Percentiles rank a stretch among this genome's conserved stretches.
phyloP scores from a whole-genome alignment of 2,329 filamentous ascomycete genomes.

The Clonostachys rosea region DNA sequence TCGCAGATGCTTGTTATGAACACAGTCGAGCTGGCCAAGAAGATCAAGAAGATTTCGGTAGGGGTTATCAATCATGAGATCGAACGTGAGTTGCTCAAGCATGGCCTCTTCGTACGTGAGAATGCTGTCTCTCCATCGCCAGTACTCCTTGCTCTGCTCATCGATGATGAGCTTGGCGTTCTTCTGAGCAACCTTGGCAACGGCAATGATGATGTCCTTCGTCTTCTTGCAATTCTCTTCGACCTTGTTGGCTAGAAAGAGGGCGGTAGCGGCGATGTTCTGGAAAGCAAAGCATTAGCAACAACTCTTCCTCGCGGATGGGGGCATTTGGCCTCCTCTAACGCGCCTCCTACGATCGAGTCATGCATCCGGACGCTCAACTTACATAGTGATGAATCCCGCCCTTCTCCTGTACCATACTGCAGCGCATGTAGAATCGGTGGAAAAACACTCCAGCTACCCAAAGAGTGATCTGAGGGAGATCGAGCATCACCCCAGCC shows the following conservation, averaged over 20 bases:
- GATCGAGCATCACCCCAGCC: conserved; percentile 84
- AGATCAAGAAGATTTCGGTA: conserved; percentile 82
- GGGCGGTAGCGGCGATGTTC: conserved; percentile 82
- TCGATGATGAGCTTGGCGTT: conserved; percentile 86
- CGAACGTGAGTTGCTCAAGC: conserved; percentile 88
- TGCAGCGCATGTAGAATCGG: conserved; percentile 88
- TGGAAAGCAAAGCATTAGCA: conserved; percentile 21
- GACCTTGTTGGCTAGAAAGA: conserved; percentile 95
- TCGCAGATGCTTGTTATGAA: conserved; percentile 76
- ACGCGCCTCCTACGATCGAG: no score
- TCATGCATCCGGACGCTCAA: conserved; percentile 7
- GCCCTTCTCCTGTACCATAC: conserved; percentile 68
- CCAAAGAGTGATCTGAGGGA: conserved; percentile 87
- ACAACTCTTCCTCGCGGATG: background rate
- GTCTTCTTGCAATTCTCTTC: conserved; percentile 97
- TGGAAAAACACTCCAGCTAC: conserved; percentile 95
- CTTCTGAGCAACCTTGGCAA: conserved; percentile 92
- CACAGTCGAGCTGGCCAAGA: conserved; percentile 66
- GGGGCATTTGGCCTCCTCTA: background rate
- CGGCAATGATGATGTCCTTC: conserved; percentile 88
- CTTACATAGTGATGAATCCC: conserved; percentile 87
- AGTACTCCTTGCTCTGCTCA: conserved; percentile 97
- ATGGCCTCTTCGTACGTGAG: conserved; percentile 89
- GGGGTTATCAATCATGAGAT: conserved; percentile 84
- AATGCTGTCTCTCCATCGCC: conserved; percentile 95